Evolutionary conservation across 805 yeast species (phyloP).

Genomic region (Cyberlindnera xishuangbannaensis): DNA sequence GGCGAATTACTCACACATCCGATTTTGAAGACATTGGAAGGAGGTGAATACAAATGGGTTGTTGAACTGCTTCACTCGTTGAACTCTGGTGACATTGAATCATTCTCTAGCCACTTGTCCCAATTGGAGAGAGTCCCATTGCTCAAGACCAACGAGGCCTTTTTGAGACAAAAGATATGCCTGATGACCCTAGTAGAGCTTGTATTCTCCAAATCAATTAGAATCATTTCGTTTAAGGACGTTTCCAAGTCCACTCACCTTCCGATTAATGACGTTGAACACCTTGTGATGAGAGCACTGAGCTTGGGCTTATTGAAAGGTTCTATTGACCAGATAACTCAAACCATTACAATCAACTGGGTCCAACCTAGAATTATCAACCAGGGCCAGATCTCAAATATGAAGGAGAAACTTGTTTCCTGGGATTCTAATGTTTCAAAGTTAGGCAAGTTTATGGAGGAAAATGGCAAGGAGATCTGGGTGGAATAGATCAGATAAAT

Average conservation of each 20-base stretch:
- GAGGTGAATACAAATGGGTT: constrained; percentile 59
- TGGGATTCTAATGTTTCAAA: constrained; percentile 77
- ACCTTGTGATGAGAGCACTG: constrained; percentile 85
- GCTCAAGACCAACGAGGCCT: constrained; percentile 51
- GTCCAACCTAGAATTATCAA: constrained; percentile 94
- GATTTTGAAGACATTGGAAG: constrained; percentile 48
- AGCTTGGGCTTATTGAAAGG: constrained; percentile 82
- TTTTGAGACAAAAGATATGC: constrained; percentile 85
- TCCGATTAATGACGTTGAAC: constrained; percentile 67
- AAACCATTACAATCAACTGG: constrained; percentile 81
- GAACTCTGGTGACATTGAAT: constrained; percentile 69
- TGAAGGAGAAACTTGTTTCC: constrained; percentile 63
- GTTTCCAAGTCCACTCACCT: constrained; percentile 69
- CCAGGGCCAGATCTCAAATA: constrained; percentile 66
- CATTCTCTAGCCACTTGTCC: constrained; percentile 49
- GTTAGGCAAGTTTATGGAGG: constrained; percentile 56
- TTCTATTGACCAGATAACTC: constrained; percentile 80
- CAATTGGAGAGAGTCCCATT: constrained; percentile 45
- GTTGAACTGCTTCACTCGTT: constrained; percentile 62
- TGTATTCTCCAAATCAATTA: constrained; percentile 72
- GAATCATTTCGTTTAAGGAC: constrained; percentile 66
- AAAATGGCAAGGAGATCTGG: constrained; percentile 62
- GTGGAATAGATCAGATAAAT: constrained; percentile 35
- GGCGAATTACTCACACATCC: constrained; percentile 94
- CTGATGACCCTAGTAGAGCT: constrained; percentile 87